Evolutionary conservation across 148 eudicot genomes (phyloP).

Genomic region (Beta vulgaris): DNA sequence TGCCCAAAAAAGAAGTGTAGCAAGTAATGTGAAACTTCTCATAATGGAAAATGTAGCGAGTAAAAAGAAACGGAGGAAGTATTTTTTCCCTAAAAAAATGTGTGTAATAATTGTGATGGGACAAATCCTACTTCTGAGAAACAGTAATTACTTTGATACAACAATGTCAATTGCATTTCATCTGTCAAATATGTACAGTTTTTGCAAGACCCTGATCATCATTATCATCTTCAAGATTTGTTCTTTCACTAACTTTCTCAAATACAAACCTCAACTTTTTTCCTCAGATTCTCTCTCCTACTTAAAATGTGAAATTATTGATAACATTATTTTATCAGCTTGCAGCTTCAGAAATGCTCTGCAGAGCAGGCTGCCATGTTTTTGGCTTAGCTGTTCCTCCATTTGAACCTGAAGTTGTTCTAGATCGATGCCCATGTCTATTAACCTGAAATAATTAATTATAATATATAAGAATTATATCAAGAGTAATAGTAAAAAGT

Average conservation of each 20-base stretch:
- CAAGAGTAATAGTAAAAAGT: too few species aligned
- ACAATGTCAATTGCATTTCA: constrained; percentile 31
- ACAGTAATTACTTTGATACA: constrained; percentile 32
- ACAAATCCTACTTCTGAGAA: constrained; percentile 27
- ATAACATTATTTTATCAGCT: constrained; percentile 45
- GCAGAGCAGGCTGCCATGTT: constrained; percentile 81
- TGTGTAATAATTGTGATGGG: constrained; percentile 25
- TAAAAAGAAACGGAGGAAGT: too few species aligned
- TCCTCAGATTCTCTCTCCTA: constrained; percentile 5
- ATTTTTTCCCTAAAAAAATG: too few species aligned
- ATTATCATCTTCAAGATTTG: neutral
- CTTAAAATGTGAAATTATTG: constrained; percentile 16
- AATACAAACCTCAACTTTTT: constrained; percentile 4
- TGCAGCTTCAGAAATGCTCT: constrained; percentile 77
- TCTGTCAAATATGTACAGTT: constrained; percentile 36
- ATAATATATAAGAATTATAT: neutral
- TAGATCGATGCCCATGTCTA: constrained; percentile 50
- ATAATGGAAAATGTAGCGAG: too few species aligned
- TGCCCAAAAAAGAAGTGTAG: too few species aligned
- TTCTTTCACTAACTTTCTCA: constrained; percentile 6
- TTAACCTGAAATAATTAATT: constrained; percentile 43
- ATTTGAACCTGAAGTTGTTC: constrained; percentile 38
- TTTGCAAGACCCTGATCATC: constrained; percentile 26
- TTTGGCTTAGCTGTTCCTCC: constrained; percentile 49
- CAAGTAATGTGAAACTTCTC: too few species aligned